Conservation (phyloP, 306 rosid species). For the Clitoria ternatea region DNA sequence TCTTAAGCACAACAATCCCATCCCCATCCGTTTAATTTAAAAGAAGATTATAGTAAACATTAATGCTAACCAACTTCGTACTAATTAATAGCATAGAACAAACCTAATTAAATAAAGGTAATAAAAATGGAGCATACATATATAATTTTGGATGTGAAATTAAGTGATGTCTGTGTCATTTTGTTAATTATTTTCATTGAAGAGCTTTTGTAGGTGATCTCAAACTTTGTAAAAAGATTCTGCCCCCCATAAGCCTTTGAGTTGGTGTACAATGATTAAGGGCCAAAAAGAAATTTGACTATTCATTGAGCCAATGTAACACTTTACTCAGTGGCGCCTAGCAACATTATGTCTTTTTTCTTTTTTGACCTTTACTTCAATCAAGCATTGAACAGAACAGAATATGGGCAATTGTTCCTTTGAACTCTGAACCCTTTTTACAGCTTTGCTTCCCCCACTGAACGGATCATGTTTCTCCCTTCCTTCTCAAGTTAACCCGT, state of each 20-base stretch:
- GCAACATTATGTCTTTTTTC: constrained; percentile 27
- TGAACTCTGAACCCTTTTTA: constrained; percentile 3
- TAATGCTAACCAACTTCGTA: constrained; percentile 4
- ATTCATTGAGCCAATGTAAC: constrained; percentile 17
- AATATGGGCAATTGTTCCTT: not conserved
- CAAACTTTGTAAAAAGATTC: constrained; percentile 35
- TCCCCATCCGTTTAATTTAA: not conserved
- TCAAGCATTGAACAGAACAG: constrained; percentile 13
- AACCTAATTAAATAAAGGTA: not conserved
- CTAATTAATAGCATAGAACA: not conserved
- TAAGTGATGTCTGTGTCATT: constrained; percentile 23
- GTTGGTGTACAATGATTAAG: constrained; percentile 46
- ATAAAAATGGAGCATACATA: not conserved
- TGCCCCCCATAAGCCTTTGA: constrained; percentile 29
- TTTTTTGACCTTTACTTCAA: constrained; percentile 26
- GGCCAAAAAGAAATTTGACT: constrained; percentile 36
- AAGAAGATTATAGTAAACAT: not conserved
- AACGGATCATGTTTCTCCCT: constrained; percentile 49
- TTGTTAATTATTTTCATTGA: constrained; percentile 13
- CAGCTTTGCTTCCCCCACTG: constrained; percentile 35
- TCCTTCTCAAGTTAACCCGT: constrained; percentile 23
- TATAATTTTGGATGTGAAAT: not conserved
- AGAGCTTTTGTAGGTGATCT: constrained; percentile 15
- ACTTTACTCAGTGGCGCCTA: constrained; percentile 27
- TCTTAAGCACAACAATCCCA: not conserved